Evolutionary conservation across 1,284 basidiomycete species (phyloP).

Genomic region (Ganoderma leucocontextum): DNA sequence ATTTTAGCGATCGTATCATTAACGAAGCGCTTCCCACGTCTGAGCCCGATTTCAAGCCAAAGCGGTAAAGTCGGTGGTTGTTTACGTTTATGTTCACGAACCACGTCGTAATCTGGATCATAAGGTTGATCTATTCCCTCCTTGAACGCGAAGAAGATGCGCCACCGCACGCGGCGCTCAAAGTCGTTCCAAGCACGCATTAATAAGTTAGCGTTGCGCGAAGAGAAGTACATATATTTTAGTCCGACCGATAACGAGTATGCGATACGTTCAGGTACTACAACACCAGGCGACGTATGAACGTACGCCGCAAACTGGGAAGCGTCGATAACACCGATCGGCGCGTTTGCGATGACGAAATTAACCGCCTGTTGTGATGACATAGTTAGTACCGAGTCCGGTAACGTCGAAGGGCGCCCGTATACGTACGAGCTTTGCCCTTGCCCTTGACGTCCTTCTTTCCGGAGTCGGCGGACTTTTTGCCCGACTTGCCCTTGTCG

Average conservation of each 20-base stretch:
- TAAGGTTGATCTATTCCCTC: background rate
- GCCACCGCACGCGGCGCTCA: background rate
- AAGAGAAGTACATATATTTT: too few relatives aligned
- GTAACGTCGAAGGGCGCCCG: background rate
- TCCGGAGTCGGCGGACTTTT: background rate
- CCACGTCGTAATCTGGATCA: background rate
- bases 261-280: too few relatives aligned
- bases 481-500: background rate
- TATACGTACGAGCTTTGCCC: background rate
- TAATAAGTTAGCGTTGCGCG: too few relatives aligned
- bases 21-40: background rate
- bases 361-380: background rate
- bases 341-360: background rate
- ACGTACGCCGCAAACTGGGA: background rate
- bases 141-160: background rate
- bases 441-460: constrained; percentile 2
- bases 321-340: background rate
- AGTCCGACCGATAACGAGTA: too few relatives aligned
- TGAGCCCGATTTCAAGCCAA: background rate
- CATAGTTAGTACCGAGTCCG: constrained; percentile 1
- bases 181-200: background rate
- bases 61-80: background rate
- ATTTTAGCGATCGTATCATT: background rate
- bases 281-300: constrained; percentile 2
- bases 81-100: background rate